Evolutionary conservation across 495 filamentous ascomycete genomes (phyloP), one percentile per base, ranked within the genome.

Genomic region (Aspergillus taichungensis): DNA sequence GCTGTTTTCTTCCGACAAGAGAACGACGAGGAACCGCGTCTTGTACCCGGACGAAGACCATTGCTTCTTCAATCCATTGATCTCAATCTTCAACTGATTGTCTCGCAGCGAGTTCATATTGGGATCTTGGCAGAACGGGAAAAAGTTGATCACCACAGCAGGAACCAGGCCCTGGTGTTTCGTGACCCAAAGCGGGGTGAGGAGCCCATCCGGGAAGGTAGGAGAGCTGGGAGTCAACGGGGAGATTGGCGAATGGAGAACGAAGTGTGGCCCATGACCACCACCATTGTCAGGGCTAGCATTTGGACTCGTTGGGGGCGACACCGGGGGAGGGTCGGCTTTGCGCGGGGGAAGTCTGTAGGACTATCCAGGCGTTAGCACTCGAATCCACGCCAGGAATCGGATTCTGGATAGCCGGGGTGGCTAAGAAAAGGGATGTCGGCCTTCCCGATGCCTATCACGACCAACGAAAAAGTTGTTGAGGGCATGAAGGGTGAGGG

Each of bases 121-220:
- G 3, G 76, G 71, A 51, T 94, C 84, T 11, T 82, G 74, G 6
- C 77, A 79, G 37, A 91, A 76, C 9, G 73, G 78, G 49, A 78
- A 82, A 71, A 87, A 87, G 49, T 84, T 81, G 31, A 94, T 70
- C 42, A 84, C 80, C n/a, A 85, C 76, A 34, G 87, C 80, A 1
- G 90, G 90, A 31, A 96, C 68, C 6, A 86, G 69, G 6, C 80
- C 65, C 51, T 94, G 88, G 60, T 95, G 89, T 59, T 95, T 96
- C 32, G 76, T 76, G 12, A 88, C 67, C 90, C 90, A 96, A 42
- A 80, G 64, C 3, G 83, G 74, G 30, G 86, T 79, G 59, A 96
- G 79, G 32, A 95, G 59, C 5, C 90, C 90, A 69, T 95, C 90
- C 12, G 90, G 88, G 49, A 85, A 95, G 10, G 90, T 76, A 3